Percentiles rank a stretch among this genome's conserved stretches.
Conservation (phyloP, 768 basidiomycete genomes). For the Xerocomellus dryophilus region DNA sequence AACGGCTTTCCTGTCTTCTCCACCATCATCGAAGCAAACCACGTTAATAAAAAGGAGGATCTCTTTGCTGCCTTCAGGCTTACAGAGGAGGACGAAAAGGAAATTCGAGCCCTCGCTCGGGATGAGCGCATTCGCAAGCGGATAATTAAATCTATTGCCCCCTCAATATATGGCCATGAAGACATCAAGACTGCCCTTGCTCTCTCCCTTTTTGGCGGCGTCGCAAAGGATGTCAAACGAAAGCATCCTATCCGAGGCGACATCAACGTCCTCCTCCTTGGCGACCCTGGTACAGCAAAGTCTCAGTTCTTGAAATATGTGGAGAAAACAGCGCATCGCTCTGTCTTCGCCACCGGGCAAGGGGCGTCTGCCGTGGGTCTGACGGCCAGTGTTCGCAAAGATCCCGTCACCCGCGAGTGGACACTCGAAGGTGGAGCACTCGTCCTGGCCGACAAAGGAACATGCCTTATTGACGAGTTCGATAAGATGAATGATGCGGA, state of each 20-base stretch:
- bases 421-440: slow-evolving; percentile 97
- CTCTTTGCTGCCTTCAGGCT: slow-evolving; percentile 97
- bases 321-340: slow-evolving; percentile 96
- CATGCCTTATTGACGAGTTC: slow-evolving; percentile 97
- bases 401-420: slow-evolving; percentile 97
- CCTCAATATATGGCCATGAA: slow-evolving; percentile 98
- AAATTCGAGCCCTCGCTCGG: slow-evolving; percentile 80
- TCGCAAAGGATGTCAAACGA: slow-evolving; percentile 93
- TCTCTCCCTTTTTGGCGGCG: slow-evolving; percentile 90
- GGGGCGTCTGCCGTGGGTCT: slow-evolving; percentile 98
- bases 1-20: slow-evolving; percentile 99
- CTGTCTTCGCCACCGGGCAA: slow-evolving; percentile 97
- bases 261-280: slow-evolving; percentile 93
- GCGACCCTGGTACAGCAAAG: slow-evolving; percentile 98
- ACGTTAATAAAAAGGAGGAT: slow-evolving; percentile 99
- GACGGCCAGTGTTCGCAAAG: slow-evolving; percentile 98
- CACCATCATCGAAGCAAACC: slow-evolving; percentile 96
- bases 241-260: slow-evolving; percentile 97
- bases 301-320: slow-evolving; percentile 99
- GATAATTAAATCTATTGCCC: slow-evolving; percentile 97
- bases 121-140: slow-evolving; percentile 96
- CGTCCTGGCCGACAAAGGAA: slow-evolving; percentile 97
- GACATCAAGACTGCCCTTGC: slow-evolving; percentile 98
- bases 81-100: slow-evolving; percentile 94
- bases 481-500: slow-evolving; percentile 99